Evolutionary conservation across 768 basidiomycete genomes (phyloP).

Genomic region (Pulveroboletus sp.): DNA sequence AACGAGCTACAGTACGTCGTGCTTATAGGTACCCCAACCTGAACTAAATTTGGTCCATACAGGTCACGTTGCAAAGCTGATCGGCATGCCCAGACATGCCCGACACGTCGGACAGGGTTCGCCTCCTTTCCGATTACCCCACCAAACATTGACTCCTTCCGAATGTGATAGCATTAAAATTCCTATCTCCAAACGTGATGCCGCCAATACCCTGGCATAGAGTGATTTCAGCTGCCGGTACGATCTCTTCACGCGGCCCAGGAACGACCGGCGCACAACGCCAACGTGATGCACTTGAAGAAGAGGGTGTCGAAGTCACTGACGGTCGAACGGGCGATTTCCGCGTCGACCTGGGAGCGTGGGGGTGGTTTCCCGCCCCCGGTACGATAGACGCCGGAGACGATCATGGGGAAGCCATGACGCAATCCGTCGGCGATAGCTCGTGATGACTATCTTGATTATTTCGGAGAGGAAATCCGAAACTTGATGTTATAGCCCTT

Average conservation of each 20-base stretch:
- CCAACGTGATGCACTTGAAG: slow-evolving; percentile 73
- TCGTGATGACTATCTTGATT: background rate
- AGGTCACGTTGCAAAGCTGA: slow-evolving; percentile 80
- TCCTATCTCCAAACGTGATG: slow-evolving; percentile 52
- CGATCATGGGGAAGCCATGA: background rate
- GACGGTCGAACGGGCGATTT: slow-evolving; percentile 53
- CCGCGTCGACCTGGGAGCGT: slow-evolving; percentile 53
- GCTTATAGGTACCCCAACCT: background rate
- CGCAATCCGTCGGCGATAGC: background rate
- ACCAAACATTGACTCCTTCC: background rate
- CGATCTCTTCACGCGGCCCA: slow-evolving; percentile 81
- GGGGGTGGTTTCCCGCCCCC: slow-evolving; percentile 65
- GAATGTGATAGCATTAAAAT: slow-evolving; percentile 66
- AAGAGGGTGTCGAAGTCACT: slow-evolving; percentile 79
- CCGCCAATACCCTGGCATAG: slow-evolving; percentile 83
- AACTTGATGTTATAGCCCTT: background rate
- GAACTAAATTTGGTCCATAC: background rate
- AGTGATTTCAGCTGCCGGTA: slow-evolving; percentile 66
- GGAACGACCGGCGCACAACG: slow-evolving; percentile 75
- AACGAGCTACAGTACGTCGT: slow-evolving; percentile 66
- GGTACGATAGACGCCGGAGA: slow-evolving; percentile 23
- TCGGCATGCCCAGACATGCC: slow-evolving; percentile 77
- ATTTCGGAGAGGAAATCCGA: background rate
- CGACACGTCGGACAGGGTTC: slow-evolving; percentile 82
- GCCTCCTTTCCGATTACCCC: slow-evolving; percentile 2